A percentile compares a stretch with the other conserved stretches of the same genome.
These are phyloP conservation scores for Prosopis cineraria DNA, from an alignment of 306 rosid genomes.

Conservation along the genomic window DNA sequence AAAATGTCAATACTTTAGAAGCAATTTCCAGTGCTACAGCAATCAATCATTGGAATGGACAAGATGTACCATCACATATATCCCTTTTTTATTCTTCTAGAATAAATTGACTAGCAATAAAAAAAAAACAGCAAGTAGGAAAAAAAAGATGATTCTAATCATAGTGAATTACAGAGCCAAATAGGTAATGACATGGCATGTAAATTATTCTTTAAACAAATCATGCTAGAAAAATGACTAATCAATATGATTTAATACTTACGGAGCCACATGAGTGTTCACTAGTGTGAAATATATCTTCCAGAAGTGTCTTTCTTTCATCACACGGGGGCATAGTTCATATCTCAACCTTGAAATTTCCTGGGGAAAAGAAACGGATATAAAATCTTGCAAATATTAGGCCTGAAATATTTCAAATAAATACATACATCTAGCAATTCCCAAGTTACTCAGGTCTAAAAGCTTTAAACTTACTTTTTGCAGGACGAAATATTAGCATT, in stretches of 20 bases:
- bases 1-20: neutral
- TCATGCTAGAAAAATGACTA: neutral
- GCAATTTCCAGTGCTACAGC: neutral
- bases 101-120: neutral
- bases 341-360: conserved; percentile 95
- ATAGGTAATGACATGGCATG: conserved; percentile 1
- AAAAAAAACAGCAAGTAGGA: neutral
- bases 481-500: neutral
- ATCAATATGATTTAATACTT: conserved; percentile 51
- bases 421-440: neutral
- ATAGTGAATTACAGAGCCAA: neutral
- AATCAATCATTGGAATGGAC: neutral
- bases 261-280: conserved; percentile 94
- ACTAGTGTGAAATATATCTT: conserved; percentile 95
- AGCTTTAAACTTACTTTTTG: neutral
- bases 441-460: neutral
- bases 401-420: conserved; percentile 5
- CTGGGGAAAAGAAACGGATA: conserved; percentile 50
- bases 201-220: neutral
- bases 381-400: conserved; percentile 4
- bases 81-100: neutral
- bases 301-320: conserved; percentile 91
- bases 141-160: neutral
- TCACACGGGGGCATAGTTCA: conserved; percentile 83
- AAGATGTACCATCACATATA: neutral